Base-by-base conservation (phyloP, 202 grass and related monocot genomes). In the Cymbopogon flexuosus region DNA sequence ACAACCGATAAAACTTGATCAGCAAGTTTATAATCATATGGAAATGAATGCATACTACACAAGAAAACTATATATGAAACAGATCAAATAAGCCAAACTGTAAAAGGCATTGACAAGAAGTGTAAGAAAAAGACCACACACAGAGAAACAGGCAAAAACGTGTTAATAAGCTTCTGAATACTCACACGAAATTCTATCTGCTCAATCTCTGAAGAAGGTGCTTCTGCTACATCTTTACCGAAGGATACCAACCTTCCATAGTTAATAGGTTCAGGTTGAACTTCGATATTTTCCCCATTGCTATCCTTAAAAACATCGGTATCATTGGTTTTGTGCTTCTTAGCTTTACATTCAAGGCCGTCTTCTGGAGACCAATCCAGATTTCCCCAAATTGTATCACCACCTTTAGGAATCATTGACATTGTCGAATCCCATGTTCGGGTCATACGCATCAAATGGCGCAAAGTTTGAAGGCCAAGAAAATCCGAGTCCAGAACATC, bases 361-460 rank as follows among this genome's bases (percentile, higher is more conserved):
- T 93, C 90, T 83, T 98, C 92, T 56, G 95, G 92, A 81, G 90
- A 88, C 92, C 84, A 91, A 86, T 98, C 86, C 19, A 93, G 70
- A 82, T 58, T 84, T 68, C 95, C 95, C 95, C 95, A 98, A 81
- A 98, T 98, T 47, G 90, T 95, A 31, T 98, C 95, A 16, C 95
- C 95, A n/a, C 95, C 95, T 91, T 93, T 98, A 62, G 95, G 95
- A 65, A 98, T 78, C 95, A 98, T 98, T 65, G 95, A 95, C 90
- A 98, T 98, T 60, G 92, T 95, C 61, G 95, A 92, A 81, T 98
- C 95, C 95, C 95, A 98, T 76, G 95, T 98, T 14, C 95, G 92
- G 51, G 88, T 98, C 95, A 98, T 98, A 47, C 92, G 88, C 92
- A 98, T 98, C 60, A 98, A 89, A 76, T 98, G 95, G 1, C 90